Evolutionary conservation across 805 yeast species (phyloP).

Genomic region (Kluyveromyces lactis): DNA sequence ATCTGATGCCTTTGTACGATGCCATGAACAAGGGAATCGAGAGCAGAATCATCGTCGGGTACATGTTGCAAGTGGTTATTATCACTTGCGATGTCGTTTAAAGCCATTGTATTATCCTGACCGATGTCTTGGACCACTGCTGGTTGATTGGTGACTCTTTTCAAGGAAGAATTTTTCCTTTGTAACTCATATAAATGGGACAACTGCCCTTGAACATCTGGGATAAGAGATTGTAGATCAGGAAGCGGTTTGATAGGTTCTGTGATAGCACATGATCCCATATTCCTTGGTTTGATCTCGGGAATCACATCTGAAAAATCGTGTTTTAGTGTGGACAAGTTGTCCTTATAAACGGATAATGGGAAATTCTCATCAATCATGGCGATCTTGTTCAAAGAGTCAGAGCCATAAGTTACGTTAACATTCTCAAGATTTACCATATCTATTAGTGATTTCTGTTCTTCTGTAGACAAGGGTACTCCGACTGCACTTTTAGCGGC

Average conservation of each 20-base stretch:
- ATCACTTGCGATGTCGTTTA: neutral
- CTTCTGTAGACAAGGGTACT: neutral
- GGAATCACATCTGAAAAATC: neutral
- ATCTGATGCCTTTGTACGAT: slow-evolving; percentile 5
- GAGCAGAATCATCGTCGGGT: neutral
- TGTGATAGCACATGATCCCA: neutral
- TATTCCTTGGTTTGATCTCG: neutral
- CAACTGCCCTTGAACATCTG: slow-evolving; percentile 5
- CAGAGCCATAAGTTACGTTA: slow-evolving; percentile 42
- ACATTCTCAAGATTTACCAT: slow-evolving; percentile 18
- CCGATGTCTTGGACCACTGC: too few relatives aligned
- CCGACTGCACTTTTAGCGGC: neutral
- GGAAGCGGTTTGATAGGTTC: neutral
- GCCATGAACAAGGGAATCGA: slow-evolving; percentile 1
- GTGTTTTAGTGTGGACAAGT: neutral
- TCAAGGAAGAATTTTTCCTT: neutral
- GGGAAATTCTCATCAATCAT: slow-evolving; percentile 30
- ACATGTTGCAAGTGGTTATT: neutral
- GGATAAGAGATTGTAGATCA: neutral
- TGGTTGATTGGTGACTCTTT: neutral
- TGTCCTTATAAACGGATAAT: neutral
- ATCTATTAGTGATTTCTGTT: slow-evolving; percentile 8
- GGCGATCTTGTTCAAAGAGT: slow-evolving; percentile 43
- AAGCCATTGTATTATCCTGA: too few relatives aligned
- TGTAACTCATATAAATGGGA: slow-evolving; percentile 4